phyloP scores from a whole-genome alignment of 495 filamentous ascomycete species.

The Trypethelium eluteriae region DNA sequence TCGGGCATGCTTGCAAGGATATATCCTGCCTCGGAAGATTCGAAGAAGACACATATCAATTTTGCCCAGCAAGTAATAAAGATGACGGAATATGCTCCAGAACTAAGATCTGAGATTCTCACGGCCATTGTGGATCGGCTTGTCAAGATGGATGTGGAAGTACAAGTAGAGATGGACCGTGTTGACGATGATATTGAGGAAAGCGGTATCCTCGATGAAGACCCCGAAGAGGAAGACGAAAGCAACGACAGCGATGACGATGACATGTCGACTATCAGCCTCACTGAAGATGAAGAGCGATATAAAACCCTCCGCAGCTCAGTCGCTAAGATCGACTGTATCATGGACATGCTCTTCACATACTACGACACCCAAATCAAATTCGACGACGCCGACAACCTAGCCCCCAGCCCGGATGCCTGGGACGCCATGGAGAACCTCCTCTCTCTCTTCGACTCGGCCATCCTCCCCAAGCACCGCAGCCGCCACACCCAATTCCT shows the following conservation, averaged over 20 bases:
- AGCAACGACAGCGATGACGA: slow-evolving; percentile 39
- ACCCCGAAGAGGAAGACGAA: slow-evolving; percentile 41
- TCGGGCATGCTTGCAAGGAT: not conserved
- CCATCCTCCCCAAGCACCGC: slow-evolving; percentile 80
- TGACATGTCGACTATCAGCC: slow-evolving; percentile 27
- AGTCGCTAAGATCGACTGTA: slow-evolving; percentile 85
- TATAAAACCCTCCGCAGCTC: slow-evolving; percentile 63
- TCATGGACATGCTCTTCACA: slow-evolving; percentile 80
- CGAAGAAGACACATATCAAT: not conserved
- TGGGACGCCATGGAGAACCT: slow-evolving; percentile 59
- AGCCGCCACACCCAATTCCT: slow-evolving; percentile 84
- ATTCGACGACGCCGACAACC: slow-evolving; percentile 23
- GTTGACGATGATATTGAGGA: slow-evolving; percentile 65
- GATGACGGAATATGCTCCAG: slow-evolving; percentile 65
- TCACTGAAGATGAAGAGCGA: slow-evolving; percentile 41
- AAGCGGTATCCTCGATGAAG: slow-evolving; percentile 26
- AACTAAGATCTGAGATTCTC: slow-evolving; percentile 75
- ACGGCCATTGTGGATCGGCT: slow-evolving; percentile 72
- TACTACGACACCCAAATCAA: slow-evolving; percentile 56
- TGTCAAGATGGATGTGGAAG: slow-evolving; percentile 88
- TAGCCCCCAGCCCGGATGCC: slow-evolving; percentile 34
- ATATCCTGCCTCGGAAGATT: not conserved
- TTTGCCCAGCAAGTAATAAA: slow-evolving; percentile 45
- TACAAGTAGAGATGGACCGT: slow-evolving; percentile 86
- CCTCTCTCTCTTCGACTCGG: slow-evolving; percentile 69